These are phyloP conservation scores for Knoxdaviesia proteae DNA, from an alignment of 2,329 filamentous ascomycete genomes.

Conservation along the genomic window DNA sequence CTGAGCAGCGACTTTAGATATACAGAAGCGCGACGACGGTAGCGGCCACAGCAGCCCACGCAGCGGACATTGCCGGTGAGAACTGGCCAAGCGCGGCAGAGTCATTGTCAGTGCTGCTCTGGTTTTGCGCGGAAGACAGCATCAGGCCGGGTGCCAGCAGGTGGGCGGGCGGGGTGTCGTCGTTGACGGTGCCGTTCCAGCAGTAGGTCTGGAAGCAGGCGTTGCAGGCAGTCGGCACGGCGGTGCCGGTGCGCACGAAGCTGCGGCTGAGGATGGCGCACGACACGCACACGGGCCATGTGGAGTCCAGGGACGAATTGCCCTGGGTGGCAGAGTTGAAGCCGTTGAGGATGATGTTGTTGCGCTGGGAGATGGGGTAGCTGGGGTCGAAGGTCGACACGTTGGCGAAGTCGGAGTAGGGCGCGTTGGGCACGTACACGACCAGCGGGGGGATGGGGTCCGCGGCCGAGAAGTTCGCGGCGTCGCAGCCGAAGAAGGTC, in stretches of 20 bases:
- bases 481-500: conserved; percentile 44
- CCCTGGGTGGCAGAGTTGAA: conserved; percentile 67
- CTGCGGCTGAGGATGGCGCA: conserved; percentile 71
- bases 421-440: conserved; percentile 74
- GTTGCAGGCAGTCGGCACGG: conserved; percentile 49
- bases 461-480: conserved; percentile 26
- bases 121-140: too few species aligned
- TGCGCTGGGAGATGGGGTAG: conserved; percentile 45
- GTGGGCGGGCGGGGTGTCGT: too few species aligned
- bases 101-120: too few species aligned
- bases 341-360: conserved; percentile 70
- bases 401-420: conserved; percentile 60
- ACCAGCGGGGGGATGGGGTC: conserved; percentile 42
- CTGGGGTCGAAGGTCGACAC: conserved; percentile 51
- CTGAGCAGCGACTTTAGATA: too few species aligned
- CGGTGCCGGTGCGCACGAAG: conserved; percentile 46
- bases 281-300: conserved; percentile 66
- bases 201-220: conserved; percentile 69
- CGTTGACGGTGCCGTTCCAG: conserved; percentile 60
- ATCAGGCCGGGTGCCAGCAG: too few species aligned
- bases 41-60: too few species aligned
- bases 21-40: too few species aligned
- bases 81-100: too few species aligned
- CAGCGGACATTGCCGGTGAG: too few species aligned
- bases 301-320: conserved; percentile 42